Percentiles rank a stretch among this genome's conserved stretches.
Conservation (phyloP, 257 asterid species). For the Cruciata laevipes region DNA sequence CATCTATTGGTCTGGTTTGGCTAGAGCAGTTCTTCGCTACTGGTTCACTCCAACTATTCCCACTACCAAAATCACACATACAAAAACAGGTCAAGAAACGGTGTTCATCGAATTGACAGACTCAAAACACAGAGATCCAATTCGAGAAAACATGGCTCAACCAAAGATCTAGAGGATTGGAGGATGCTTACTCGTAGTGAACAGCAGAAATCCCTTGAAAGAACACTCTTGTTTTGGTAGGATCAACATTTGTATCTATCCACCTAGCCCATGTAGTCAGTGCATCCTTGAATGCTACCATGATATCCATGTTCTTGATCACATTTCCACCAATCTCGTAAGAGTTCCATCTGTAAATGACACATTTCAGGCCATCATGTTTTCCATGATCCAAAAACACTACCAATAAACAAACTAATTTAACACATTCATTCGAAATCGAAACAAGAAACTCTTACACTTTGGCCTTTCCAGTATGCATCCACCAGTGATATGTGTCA, state of each 20-base stretch:
- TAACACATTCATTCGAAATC: too few species aligned
- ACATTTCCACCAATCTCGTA: slow-evolving; percentile 35
- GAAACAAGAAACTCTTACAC: slow-evolving; percentile 24
- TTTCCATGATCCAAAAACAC: background rate
- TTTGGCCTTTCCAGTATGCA: slow-evolving; percentile 44
- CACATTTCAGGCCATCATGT: background rate
- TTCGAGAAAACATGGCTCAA: background rate
- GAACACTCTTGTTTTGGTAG: slow-evolving; percentile 41
- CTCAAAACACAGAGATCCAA: background rate
- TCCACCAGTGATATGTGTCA: slow-evolving; percentile 83
- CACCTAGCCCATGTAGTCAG: slow-evolving; percentile 72
- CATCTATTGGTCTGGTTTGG: slow-evolving; percentile 40
- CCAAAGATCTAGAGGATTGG: background rate
- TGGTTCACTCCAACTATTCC: slow-evolving; percentile 53
- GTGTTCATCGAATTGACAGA: background rate
- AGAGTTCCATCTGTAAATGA: slow-evolving; percentile 46
- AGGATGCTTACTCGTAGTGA: slow-evolving; percentile 46
- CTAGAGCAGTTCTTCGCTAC: slow-evolving; percentile 35
- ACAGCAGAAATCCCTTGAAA: slow-evolving; percentile 65
- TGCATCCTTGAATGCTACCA: slow-evolving; percentile 53
- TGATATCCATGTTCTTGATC: slow-evolving; percentile 42
- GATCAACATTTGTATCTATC: slow-evolving; percentile 56
- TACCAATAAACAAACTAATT: too few species aligned
- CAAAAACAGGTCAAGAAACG: slow-evolving; percentile 2
- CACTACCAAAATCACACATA: slow-evolving; percentile 24